phyloP scores from a whole-genome alignment of 2,329 filamentous ascomycete species.

The Microdochium paspali region DNA sequence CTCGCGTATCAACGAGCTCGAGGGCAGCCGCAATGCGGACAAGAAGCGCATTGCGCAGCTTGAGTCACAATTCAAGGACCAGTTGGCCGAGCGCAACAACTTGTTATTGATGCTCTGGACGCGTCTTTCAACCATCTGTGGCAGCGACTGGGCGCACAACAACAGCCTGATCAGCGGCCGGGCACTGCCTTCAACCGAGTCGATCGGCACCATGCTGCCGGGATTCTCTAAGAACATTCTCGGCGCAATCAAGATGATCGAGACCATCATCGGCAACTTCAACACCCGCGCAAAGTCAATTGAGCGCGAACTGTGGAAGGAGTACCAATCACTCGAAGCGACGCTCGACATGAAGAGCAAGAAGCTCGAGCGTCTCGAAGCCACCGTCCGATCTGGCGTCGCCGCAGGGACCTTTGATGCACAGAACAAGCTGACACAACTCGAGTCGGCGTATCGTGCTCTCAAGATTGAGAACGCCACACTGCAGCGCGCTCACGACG shows the following conservation, averaged over 20 bases:
- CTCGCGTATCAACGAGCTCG: constrained; percentile 74
- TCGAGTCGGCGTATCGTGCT: constrained; percentile 53
- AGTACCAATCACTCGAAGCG: constrained; percentile 79
- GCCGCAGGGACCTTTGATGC: constrained; percentile 36
- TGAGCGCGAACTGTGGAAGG: constrained; percentile 84
- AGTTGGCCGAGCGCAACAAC: constrained; percentile 82
- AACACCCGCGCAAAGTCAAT: constrained; percentile 70
- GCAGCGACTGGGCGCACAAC: constrained; percentile 82
- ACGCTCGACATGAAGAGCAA: constrained; percentile 72
- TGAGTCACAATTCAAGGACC: constrained; percentile 75
- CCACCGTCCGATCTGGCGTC: constrained; percentile 59
- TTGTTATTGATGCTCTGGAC: constrained; percentile 87
- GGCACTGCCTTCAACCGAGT: constrained; percentile 70
- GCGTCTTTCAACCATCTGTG: constrained; percentile 74
- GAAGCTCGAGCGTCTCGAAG: constrained; percentile 80
- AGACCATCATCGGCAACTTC: constrained; percentile 69
- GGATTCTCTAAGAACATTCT: constrained; percentile 87
- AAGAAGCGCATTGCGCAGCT: constrained; percentile 66
- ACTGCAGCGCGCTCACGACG: constrained; percentile 54
- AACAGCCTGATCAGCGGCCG: constrained; percentile 86
- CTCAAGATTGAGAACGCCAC: constrained; percentile 61
- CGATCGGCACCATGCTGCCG: constrained; percentile 74
- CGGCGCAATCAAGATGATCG: constrained; percentile 77
- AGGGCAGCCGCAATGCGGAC: constrained; percentile 68
- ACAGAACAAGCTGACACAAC: constrained; percentile 35